Percentiles rank a stretch among this genome's conserved stretches.
These are phyloP conservation scores for Trypanosoma scelopori DNA, from an alignment of 208 protist genomes.

Conservation along the genomic window DNA sequence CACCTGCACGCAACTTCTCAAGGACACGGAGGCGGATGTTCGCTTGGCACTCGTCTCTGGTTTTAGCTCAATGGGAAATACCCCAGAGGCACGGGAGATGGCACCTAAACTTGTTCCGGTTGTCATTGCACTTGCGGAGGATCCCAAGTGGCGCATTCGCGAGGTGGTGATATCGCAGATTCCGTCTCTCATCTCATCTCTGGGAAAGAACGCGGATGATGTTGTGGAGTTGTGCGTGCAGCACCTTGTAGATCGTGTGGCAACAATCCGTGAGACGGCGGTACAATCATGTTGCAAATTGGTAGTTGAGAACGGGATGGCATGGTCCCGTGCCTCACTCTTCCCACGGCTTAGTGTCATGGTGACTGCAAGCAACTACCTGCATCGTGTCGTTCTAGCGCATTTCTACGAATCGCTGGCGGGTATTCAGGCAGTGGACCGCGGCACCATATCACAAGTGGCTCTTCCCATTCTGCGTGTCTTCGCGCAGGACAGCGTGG, in stretches of 20 bases:
- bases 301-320: constrained; percentile 57
- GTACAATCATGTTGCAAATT: constrained; percentile 83
- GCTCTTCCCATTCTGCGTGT: constrained; percentile 66
- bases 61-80: constrained; percentile 87
- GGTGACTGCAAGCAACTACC: constrained; percentile 62
- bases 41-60: constrained; percentile 82
- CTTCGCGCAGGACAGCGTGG: constrained; percentile 64
- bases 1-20: constrained; percentile 76
- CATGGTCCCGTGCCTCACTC: constrained; percentile 60
- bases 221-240: constrained; percentile 81
- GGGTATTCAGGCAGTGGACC: constrained; percentile 49
- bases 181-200: constrained; percentile 77
- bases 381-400: constrained; percentile 75
- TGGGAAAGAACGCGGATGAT: constrained; percentile 66
- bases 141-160: constrained; percentile 88
- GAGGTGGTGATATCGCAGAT: constrained; percentile 85
- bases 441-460: constrained; percentile 37
- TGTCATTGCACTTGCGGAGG: constrained; percentile 69
- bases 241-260: constrained; percentile 80
- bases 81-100: constrained; percentile 77
- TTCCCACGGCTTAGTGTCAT: constrained; percentile 68
- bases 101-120: constrained; percentile 83
- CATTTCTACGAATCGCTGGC: constrained; percentile 74
- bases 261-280: constrained; percentile 81
- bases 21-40: constrained; percentile 79